Percentiles rank a stretch among this genome's conserved stretches.
These are phyloP conservation scores for Dipodascopsis tothii DNA, from an alignment of 805 yeast species.

Conservation along the genomic window DNA sequence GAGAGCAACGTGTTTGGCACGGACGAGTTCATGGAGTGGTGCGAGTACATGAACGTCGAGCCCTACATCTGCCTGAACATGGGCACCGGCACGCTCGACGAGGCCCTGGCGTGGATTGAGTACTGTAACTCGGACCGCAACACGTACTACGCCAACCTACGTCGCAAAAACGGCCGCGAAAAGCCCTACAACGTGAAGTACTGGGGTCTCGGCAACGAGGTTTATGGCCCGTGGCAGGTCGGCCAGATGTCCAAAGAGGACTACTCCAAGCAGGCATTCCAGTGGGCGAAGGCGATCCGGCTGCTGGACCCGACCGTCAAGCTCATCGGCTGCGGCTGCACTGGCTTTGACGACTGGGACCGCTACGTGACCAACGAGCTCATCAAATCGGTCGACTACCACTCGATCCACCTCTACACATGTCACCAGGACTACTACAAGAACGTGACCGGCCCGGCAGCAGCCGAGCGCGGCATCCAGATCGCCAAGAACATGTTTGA, in stretches of 20 bases:
- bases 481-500: constrained; percentile 29
- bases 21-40: constrained; percentile 35
- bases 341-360: constrained; percentile 32
- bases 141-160: constrained; percentile 33
- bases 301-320: constrained; percentile 29
- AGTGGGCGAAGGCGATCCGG: constrained; percentile 35
- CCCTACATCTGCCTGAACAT: constrained; percentile 34
- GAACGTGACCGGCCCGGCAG: constrained; percentile 30
- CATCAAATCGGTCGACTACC: constrained; percentile 26
- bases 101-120: constrained; percentile 34
- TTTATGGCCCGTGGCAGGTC: constrained; percentile 36
- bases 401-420: constrained; percentile 34
- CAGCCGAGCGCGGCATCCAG: constrained; percentile 33
- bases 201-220: constrained; percentile 36
- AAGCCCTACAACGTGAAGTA: constrained; percentile 34
- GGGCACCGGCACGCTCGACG: constrained; percentile 36
- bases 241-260: constrained; percentile 32
- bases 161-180: constrained; percentile 33
- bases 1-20: constrained; percentile 34
- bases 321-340: constrained; percentile 31
- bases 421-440: constrained; percentile 26
- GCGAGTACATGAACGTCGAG: constrained; percentile 29
- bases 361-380: constrained; percentile 27
- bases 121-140: constrained; percentile 32
- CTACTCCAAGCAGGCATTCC: constrained; percentile 29